Base-by-base conservation (phyloP, 164 flowering plant genomes). In the Piper betle region DNA sequence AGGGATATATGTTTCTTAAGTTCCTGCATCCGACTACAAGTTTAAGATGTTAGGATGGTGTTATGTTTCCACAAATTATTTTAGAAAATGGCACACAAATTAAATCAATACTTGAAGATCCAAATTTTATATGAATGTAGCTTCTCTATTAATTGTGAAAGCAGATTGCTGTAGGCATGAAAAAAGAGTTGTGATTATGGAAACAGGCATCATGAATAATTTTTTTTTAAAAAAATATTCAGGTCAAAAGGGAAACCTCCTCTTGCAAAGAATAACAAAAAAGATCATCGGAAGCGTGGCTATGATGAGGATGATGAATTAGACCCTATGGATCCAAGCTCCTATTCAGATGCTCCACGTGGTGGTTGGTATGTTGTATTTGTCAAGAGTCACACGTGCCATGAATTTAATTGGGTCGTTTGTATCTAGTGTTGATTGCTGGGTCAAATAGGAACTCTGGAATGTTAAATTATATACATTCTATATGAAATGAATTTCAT, bases 291-390 rank as follows among this genome's bases (percentile, higher is more conserved):
- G 75, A 94, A 84, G 67, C 87, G 88, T 57, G 55, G 16, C 56
- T 54, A 79, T 59, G 18, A 71, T 43, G 97, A 90, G 72, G 99
- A 93, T 73, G 96, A 90, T 70, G 99, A 90, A 68, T 74, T 93
- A 75, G 99, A 90, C 79, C 99, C 99, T 2, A 93, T 90, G 99
- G 99, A 93, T 65, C 99, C 99, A 46, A 93, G 99, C 74, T 81
- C 99, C 46, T 94, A 91, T 72, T 94, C 99, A 55, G 99, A 94
- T 77, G 99, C 99, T 72, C 99, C 99, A 53, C 97, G 99, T 64
- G 99, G 99, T 72, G 99, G 99, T 72, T 94, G 97, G 99, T 94
- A 82, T 64, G 81, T 64, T 53, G 2, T 53, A 46, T 12, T 46
- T 46, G 11, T 46, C 50, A 46, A 46, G 50, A 46, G 11, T n/a